Evolutionary conservation across 2,329 filamentous ascomycete species (phyloP), one percentile per base, ranked within the genome.

Genomic region (Verticillium dahliae): DNA sequence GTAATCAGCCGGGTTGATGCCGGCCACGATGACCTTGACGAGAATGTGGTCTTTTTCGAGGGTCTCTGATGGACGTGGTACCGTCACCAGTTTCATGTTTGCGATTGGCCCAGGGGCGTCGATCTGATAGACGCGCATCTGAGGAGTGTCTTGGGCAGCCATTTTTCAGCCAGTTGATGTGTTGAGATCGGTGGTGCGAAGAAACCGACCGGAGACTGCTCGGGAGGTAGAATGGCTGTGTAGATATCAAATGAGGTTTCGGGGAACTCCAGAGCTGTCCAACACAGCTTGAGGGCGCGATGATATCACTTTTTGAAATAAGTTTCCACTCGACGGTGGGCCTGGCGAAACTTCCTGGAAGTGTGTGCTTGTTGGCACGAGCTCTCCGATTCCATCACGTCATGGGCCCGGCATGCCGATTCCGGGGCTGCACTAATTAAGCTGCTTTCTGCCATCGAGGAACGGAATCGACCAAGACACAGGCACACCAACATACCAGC

Each of bases 1-100:
- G 78, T 86, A 83, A 76, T 90, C 88, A 34, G 82, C 82, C 0
- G 86, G 86, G 69, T 89, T 90, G 65, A 89, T 69, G 31, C 81
- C 74, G 33, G 78, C 76, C 61, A 78, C 74, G 62, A 81, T 72
- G 7, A 89, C 81, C 64, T 81, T 74, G 57, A 89, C 74, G 14
- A 89, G 77, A 55, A 87, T 69, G 63, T 85, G 76, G 41, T 78
- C 69, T 3, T 71, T 73, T n/a, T 67, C 67, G 62, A 65, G 74
- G 15, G 68, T 65, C 6, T 76, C 70, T 38, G 73, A 69, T 1
- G 82, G 79, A 11, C 78, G 67, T 3, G 79, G 71, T 4, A 79
- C 5, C 75, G 11, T 72, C 18, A 34, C 38, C 27, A 58, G 57
- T 39, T 58, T 58, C 22, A 58, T 58, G 27, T 58, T 27, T 1